Percentiles rank a stretch among this genome's conserved stretches.
Evolutionary conservation across 805 yeast genomes (phyloP).

Genomic region (Starmerella lactis-condensi): DNA sequence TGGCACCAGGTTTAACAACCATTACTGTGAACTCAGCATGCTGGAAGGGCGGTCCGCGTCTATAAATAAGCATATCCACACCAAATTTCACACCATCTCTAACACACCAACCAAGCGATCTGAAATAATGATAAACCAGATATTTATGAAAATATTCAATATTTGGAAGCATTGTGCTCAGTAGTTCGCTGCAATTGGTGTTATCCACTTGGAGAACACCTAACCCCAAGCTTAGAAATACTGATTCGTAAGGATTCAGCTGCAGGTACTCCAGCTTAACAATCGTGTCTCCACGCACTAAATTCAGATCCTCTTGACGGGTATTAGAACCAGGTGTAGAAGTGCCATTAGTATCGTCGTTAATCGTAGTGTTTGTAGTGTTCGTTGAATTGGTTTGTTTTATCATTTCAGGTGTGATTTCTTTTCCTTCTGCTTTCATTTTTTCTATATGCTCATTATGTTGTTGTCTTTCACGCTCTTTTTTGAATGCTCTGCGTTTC

Average conservation of each 20-base stretch:
- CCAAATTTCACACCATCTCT: conserved; percentile 86
- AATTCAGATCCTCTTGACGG: conserved; percentile 17
- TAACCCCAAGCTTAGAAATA: conserved; percentile 46
- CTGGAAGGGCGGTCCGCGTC: conserved; percentile 84
- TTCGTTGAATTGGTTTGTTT: not conserved
- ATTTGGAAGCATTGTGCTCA: conserved; percentile 2
- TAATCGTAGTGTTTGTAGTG: not conserved
- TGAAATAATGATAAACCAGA: conserved; percentile 66
- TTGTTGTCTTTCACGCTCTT: conserved; percentile 45
- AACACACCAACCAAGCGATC: conserved; percentile 88
- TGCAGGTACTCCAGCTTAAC: conserved; percentile 32
- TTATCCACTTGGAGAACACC: conserved; percentile 28
- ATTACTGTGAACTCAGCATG: conserved; percentile 76
- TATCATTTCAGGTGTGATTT: not conserved
- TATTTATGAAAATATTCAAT: conserved; percentile 29
- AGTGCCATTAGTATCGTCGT: not conserved
- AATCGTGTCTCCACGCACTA: conserved; percentile 15
- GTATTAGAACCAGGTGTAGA: conserved; percentile 10
- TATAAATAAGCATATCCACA: conserved; percentile 62
- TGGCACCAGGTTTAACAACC: conserved; percentile 27
- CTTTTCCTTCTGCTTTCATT: conserved; percentile 9
- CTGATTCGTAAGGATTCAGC: conserved; percentile 54
- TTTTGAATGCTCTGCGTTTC: conserved; percentile 56
- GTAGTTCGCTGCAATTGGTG: conserved; percentile 3
- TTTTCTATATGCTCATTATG: conserved; percentile 27